These are phyloP conservation scores for Vitis hybrid DNA, from an alignment of 177 flowering plant genomes.

Conservation along the genomic window DNA sequence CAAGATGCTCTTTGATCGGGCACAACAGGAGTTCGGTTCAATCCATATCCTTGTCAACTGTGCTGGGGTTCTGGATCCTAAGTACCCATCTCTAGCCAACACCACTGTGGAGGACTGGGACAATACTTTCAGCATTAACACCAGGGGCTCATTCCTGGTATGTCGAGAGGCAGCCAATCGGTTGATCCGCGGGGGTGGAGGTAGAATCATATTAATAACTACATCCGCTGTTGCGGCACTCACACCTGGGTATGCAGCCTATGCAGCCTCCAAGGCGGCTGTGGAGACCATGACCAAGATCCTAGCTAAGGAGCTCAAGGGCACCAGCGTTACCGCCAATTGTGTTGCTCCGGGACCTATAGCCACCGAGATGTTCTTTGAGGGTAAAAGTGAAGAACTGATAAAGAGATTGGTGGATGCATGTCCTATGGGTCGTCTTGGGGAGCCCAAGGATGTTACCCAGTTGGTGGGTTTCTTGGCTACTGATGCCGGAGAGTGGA, in stretches of 20 bases:
- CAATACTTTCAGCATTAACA: constrained; percentile 27
- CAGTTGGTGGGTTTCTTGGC: constrained; percentile 39
- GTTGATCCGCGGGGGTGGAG: constrained; percentile 36
- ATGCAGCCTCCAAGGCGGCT: constrained; percentile 43
- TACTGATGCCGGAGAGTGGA: constrained; percentile 41
- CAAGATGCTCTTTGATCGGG: constrained; percentile 35
- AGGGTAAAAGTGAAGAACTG: constrained; percentile 32
- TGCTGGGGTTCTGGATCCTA: constrained; percentile 39
- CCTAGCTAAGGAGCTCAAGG: constrained; percentile 43
- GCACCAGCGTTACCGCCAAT: constrained; percentile 37
- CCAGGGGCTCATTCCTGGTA: constrained; percentile 39
- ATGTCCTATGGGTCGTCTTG: constrained; percentile 35
- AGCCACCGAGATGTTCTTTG: constrained; percentile 43
- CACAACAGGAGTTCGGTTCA: constrained; percentile 29
- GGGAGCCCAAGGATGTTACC: constrained; percentile 32
- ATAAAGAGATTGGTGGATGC: constrained; percentile 22
- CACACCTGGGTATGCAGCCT: constrained; percentile 37
- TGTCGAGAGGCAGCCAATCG: constrained; percentile 39
- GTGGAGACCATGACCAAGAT: constrained; percentile 46
- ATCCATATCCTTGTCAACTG: constrained; percentile 34
- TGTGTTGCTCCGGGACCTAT: constrained; percentile 48
- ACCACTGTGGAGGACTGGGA: constrained; percentile 38
- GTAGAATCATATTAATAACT: constrained; percentile 32
- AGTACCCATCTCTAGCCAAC: constrained; percentile 31
- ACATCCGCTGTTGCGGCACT: constrained; percentile 26